Evolutionary conservation across 1,284 basidiomycete species (phyloP).

Genomic region (Apiotrichum siamense): DNA sequence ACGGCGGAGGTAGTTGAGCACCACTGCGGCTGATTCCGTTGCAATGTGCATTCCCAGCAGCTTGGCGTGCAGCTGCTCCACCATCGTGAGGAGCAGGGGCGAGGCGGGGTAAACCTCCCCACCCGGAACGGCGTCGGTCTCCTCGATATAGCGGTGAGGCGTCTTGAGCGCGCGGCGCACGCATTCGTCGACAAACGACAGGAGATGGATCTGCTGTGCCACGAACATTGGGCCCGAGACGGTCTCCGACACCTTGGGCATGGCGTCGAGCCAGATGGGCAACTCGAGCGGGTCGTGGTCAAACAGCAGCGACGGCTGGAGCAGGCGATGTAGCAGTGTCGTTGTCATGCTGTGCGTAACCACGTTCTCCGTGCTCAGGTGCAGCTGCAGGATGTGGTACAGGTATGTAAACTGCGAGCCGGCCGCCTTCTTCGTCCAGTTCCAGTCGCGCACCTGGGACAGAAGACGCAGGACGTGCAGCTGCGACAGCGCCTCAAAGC

Average conservation of each 20-base stretch:
- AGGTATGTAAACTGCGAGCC: conserved; percentile 52
- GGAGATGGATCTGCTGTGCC: conserved; percentile 58
- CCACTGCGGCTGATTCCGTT: conserved; percentile 59
- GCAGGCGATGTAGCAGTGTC: conserved; percentile 57
- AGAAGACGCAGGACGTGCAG: conserved; percentile 73
- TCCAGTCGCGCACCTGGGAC: conserved; percentile 66
- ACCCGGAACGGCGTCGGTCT: conserved; percentile 46
- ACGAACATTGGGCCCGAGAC: conserved; percentile 52
- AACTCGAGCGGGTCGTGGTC: conserved; percentile 72
- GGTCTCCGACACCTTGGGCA: conserved; percentile 48
- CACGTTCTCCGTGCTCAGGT: conserved; percentile 52
- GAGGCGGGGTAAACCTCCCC: conserved; percentile 51
- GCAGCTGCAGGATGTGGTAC: conserved; percentile 62
- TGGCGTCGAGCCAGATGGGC: conserved; percentile 64
- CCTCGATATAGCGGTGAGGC: conserved; percentile 82
- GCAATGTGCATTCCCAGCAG: conserved; percentile 54
- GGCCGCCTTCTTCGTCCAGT: conserved; percentile 63
- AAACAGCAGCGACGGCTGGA: conserved; percentile 69
- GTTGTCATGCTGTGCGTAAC: conserved; percentile 57
- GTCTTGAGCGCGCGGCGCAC: conserved; percentile 75
- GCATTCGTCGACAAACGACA: conserved; percentile 79
- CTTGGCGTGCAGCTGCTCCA: conserved; percentile 69
- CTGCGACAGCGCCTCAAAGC: conserved; percentile 60
- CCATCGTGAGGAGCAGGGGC: conserved; percentile 66
- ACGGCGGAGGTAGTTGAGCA: conserved; percentile 59